Conservation (phyloP, 805 yeast species). For the Ogataea naganishii region DNA sequence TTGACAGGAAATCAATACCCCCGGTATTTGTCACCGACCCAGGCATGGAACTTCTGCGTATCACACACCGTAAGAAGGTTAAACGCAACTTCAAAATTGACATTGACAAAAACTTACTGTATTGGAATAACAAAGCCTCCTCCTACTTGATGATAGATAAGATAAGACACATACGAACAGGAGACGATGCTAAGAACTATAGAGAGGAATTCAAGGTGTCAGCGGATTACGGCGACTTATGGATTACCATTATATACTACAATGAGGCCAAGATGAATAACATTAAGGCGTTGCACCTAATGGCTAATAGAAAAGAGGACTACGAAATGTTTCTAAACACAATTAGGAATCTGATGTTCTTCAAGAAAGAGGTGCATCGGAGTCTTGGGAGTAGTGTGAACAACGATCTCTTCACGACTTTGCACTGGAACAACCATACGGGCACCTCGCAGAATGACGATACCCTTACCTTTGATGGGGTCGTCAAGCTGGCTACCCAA, state of each 20-base stretch:
- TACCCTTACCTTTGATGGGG: constrained; percentile 53
- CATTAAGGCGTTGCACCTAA: constrained; percentile 70
- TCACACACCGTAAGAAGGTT: constrained; percentile 63
- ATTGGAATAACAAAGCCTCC: constrained; percentile 47
- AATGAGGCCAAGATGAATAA: constrained; percentile 48
- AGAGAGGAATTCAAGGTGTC: constrained; percentile 78
- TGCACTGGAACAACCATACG: constrained; percentile 53
- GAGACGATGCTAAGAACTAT: constrained; percentile 71
- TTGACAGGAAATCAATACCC: constrained; percentile 28
- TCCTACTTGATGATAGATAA: constrained; percentile 47
- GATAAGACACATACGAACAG: constrained; percentile 52
- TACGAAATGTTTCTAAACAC: constrained; percentile 49
- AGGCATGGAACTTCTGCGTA: constrained; percentile 58
- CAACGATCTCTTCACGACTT: constrained; percentile 32
- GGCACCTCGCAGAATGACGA: constrained; percentile 15
- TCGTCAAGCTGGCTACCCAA: constrained; percentile 53
- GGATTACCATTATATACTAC: constrained; percentile 78
- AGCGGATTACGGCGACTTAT: constrained; percentile 50
- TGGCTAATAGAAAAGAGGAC: constrained; percentile 47
- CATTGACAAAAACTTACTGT: constrained; percentile 40
- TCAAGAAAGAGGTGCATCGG: constrained; percentile 53
- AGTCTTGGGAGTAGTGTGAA: constrained; percentile 44
- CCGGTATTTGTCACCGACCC: constrained; percentile 34
- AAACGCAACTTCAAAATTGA: constrained; percentile 51
- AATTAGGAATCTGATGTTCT: constrained; percentile 42